Conservation (phyloP, 768 basidiomycete species). For the Mycena metata region DNA sequence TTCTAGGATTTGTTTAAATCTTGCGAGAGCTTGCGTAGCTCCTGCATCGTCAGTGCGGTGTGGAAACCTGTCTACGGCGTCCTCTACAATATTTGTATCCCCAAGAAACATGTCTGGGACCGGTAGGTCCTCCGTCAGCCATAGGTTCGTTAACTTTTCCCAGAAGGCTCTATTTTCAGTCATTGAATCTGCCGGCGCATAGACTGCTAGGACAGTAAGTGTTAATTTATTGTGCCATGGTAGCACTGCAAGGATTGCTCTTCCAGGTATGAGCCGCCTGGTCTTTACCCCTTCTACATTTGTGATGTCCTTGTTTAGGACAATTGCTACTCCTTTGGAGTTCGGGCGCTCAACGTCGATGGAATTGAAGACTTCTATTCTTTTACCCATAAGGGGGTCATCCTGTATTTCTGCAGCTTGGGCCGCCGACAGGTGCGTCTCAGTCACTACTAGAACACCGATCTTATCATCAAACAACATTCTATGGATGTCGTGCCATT, state of each 20-base stretch:
- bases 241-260: not conserved
- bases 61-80: no score
- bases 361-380: no score
- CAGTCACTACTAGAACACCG: slow-evolving; percentile 25
- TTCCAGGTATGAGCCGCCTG: no score
- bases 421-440: slow-evolving; percentile 25
- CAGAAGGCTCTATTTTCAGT: not conserved
- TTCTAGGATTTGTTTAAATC: slow-evolving; percentile 10
- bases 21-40: not conserved
- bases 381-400: not conserved
- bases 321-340: no score
- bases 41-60: not conserved
- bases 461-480: slow-evolving; percentile 24
- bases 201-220: slow-evolving; percentile 2
- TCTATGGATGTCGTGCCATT: slow-evolving; percentile 28
- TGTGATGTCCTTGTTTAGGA: no score
- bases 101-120: slow-evolving; percentile 38
- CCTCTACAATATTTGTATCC: slow-evolving; percentile 45
- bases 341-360: no score
- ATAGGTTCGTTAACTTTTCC: not conserved
- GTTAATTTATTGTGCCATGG: slow-evolving; percentile 7
- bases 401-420: slow-evolving; percentile 8
- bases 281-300: no score
- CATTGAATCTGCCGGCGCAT: slow-evolving; percentile 5
- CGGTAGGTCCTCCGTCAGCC: slow-evolving; percentile 3